phyloP scores from a whole-genome alignment of 2,329 filamentous ascomycete species.

The Fusarium citri region DNA sequence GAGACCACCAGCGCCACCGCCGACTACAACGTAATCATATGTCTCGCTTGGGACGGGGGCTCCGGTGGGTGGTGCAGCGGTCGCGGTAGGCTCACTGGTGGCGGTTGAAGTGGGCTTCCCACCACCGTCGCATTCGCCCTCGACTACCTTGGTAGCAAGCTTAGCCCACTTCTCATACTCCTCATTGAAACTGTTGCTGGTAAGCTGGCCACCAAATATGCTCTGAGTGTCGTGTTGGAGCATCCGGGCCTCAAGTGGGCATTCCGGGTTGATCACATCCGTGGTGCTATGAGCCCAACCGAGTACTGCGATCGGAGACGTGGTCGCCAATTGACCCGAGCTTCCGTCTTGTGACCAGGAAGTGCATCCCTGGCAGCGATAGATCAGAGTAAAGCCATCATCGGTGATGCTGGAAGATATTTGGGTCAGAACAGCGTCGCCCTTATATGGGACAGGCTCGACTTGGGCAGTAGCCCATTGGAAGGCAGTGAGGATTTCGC shows the following conservation, averaged over 20 bases:
- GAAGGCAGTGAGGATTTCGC: constrained; percentile 2
- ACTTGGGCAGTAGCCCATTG: constrained; percentile 14
- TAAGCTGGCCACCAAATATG: constrained; percentile 15
- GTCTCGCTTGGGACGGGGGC: constrained; percentile 7
- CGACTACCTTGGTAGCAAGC: constrained; percentile 9
- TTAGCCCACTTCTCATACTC: constrained; percentile 1
- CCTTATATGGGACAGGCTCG: constrained; percentile 9
- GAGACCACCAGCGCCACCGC: constrained; percentile 10
- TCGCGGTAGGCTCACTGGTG: background rate
- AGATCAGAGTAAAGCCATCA: constrained; percentile 11
- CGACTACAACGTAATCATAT: constrained; percentile 11
- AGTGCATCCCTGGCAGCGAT: constrained; percentile 21
- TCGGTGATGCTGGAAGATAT: constrained; percentile 15
- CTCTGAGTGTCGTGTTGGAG: constrained; percentile 17
- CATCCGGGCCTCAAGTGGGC: constrained; percentile 6
- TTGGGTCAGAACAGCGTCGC: constrained; percentile 8
- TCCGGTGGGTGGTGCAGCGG: constrained; percentile 3
- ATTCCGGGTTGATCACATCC: constrained; percentile 3
- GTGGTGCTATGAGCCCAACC: constrained; percentile 16
- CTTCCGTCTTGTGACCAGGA: constrained; percentile 11
- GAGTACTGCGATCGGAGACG: background rate
- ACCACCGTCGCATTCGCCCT: background rate
- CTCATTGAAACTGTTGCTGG: background rate
- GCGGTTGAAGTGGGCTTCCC: background rate
- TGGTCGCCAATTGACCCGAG: background rate